Evolutionary conservation across 2,329 filamentous ascomycete genomes (phyloP).

Genomic region (Aspergillus awamori): DNA sequence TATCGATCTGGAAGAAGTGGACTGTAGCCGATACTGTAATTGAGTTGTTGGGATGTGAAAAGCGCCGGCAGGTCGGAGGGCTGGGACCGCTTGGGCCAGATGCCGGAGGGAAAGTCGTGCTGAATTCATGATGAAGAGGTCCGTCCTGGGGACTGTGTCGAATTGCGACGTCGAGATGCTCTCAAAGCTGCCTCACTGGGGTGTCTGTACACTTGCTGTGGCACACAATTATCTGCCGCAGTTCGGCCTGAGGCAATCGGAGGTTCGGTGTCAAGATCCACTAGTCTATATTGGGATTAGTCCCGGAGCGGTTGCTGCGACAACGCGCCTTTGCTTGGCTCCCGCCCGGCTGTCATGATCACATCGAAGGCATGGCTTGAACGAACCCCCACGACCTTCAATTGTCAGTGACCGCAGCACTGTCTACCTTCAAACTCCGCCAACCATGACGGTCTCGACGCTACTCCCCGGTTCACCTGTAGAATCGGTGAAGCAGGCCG

Average conservation of each 20-base stretch:
- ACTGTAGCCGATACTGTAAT: slow-evolving; percentile 26
- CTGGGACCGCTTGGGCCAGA: slow-evolving; percentile 8
- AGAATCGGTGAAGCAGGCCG: slow-evolving; percentile 57
- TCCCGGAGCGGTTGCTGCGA: slow-evolving; percentile 31
- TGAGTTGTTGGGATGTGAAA: slow-evolving; percentile 66
- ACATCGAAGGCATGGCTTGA: slow-evolving; percentile 12
- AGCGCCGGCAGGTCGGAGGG: slow-evolving; percentile 21
- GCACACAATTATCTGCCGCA: neutral
- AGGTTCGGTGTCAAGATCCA: slow-evolving; percentile 9
- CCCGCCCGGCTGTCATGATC: slow-evolving; percentile 14
- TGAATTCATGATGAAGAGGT: slow-evolving; percentile 21
- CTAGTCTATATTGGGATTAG: slow-evolving; percentile 24
- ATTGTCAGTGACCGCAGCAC: neutral
- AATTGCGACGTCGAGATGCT: neutral
- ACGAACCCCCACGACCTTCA: slow-evolving; percentile 1
- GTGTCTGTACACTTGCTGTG: neutral
- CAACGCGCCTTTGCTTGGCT: slow-evolving; percentile 27
- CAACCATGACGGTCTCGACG: slow-evolving; percentile 37
- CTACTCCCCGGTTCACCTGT: slow-evolving; percentile 35
- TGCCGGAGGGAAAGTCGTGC: slow-evolving; percentile 16
- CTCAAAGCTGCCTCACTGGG: neutral
- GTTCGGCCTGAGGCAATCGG: slow-evolving; percentile 14
- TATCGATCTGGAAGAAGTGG: slow-evolving; percentile 27
- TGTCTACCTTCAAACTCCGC: neutral
- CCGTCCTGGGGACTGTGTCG: slow-evolving; percentile 13